These are phyloP conservation scores for Chaetomium sp. DNA, from an alignment of 2,329 filamentous ascomycete species.

Conservation along the genomic window DNA sequence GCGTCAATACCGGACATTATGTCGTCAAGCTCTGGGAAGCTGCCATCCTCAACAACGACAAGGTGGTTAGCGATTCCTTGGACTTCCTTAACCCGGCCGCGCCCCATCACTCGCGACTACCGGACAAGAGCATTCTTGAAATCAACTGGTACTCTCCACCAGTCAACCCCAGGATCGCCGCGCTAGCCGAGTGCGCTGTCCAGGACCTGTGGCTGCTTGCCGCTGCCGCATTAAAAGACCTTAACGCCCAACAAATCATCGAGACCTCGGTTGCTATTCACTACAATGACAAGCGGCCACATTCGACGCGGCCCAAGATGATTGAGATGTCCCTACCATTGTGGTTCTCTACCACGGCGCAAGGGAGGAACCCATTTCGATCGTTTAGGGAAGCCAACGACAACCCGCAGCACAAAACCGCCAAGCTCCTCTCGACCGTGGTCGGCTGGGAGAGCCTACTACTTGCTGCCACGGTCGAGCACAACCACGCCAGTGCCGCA, in stretches of 20 bases:
- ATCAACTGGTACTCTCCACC: not conserved
- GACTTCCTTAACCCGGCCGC: not conserved
- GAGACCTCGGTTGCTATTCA: not conserved
- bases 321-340: not conserved
- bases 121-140: not conserved
- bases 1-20: too few species aligned
- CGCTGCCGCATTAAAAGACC: not conserved
- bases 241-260: not conserved
- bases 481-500: not conserved
- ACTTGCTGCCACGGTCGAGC: not conserved
- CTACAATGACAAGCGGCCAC: not conserved
- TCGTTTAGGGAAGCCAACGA: too few species aligned
- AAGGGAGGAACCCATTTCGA: too few species aligned
- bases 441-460: not conserved
- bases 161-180: not conserved
- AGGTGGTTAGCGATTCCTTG: not conserved
- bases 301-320: not conserved
- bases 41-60: not conserved
- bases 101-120: not conserved
- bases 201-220: not conserved
- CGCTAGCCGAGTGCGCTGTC: not conserved
- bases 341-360: not conserved
- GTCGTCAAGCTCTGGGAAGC: not conserved
- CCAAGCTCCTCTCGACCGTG: not conserved
- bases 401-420: not conserved